Evolutionary conservation across 108 stramenopile species (phyloP), one percentile per base, ranked within the genome.

Genomic region (Pseudonitzschia delicatissima): DNA sequence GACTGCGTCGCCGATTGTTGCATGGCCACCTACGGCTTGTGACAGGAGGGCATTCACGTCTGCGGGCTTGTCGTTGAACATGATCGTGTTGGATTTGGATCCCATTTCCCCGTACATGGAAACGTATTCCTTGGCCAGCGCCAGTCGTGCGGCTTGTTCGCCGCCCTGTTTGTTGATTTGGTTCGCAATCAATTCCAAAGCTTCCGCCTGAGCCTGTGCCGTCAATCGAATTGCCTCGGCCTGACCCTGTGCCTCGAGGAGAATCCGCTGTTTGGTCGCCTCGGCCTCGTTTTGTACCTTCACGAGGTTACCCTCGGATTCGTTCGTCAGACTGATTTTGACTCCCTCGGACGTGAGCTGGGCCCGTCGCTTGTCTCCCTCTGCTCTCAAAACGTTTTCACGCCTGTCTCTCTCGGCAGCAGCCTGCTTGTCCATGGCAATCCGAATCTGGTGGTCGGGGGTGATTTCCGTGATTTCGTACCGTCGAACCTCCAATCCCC

Each of bases 381-480:
- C 96, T 3, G 96, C 98, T 45, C 94, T 77, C 51, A 98, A 73
- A 2, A 98, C 98, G 42, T 95, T 91, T 76, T 98, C 96, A 72
- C 98, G 82, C 33, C 96, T 73, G 62, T 78, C 87, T 11, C 98
- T 83, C 77, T 98, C 98, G 2, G 98, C 98, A 5, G 96, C 98
- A 1, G 96, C 98, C 70, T 98, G 98, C 62, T 97, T 97, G 84
- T 98, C 98, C 96, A 98, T 97, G 72, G 96, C 96, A 64, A 95
- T 75, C 23, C 93, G 90, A 70, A 98, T 97, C 66, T 94, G 86
- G 50, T 87, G 82, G 76, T 98, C 96, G 7, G 98, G 98, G 1
- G 92, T 88, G 66, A 98, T 96, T 78, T 98, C 98, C 8, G 96
- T 98, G 63, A 98, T 96, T 79, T 98, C 98, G 70, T 98, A 98